These are phyloP conservation scores for Mortierella sp. DNA, from an alignment of 371 early-diverging fungal genomes.

Conservation along the genomic window DNA sequence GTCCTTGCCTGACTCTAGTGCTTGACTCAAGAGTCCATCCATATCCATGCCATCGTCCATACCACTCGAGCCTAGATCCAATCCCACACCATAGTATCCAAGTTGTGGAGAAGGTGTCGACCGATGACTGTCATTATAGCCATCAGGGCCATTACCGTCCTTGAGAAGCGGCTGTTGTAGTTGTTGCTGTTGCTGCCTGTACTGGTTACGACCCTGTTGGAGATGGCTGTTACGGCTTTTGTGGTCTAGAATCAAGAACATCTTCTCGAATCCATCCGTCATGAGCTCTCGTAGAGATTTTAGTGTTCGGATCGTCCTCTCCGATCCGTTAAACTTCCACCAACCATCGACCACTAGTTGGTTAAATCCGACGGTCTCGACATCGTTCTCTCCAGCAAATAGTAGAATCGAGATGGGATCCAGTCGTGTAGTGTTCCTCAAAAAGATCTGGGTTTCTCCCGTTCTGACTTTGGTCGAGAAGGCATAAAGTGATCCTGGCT, in stretches of 20 bases:
- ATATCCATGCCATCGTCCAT: conserved; percentile 41
- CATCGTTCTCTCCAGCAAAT: conserved; percentile 57
- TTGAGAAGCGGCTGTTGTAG: conserved; percentile 3
- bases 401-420: conserved; percentile 58
- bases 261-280: conserved; percentile 52
- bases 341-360: conserved; percentile 50
- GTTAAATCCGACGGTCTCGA: conserved; percentile 40
- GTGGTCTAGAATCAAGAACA: conserved; percentile 54
- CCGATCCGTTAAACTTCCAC: conserved; percentile 57
- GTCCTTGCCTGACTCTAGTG: conserved; percentile 54
- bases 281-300: conserved; percentile 40
- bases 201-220: conserved; percentile 27
- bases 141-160: conserved; percentile 9
- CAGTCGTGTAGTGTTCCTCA: conserved; percentile 57
- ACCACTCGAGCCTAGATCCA: conserved; percentile 33
- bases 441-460: conserved; percentile 54
- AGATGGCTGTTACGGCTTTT: conserved; percentile 42
- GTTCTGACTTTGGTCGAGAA: conserved; percentile 57
- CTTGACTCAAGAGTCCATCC: conserved; percentile 41
- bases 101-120: conserved; percentile 52
- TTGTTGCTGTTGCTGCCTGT: conserved; percentile 24
- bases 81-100: conserved; percentile 52
- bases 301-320: conserved; percentile 49
- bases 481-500: conserved; percentile 57
- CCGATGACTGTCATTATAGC: conserved; percentile 25